Base-by-base conservation (phyloP, 1,139 yeast species). In the Citeromyces hawaiiensis region DNA sequence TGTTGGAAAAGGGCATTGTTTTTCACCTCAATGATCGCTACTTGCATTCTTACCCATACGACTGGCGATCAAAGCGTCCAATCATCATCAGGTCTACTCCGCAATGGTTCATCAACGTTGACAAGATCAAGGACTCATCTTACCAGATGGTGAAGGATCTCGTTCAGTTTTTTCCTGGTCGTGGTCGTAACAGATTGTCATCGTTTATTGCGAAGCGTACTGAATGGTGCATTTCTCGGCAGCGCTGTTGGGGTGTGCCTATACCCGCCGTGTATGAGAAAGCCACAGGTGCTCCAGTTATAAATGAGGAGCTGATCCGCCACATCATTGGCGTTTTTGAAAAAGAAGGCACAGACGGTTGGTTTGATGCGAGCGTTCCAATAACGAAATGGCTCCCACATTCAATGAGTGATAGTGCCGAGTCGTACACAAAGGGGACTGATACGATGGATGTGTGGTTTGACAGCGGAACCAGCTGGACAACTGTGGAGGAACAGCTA, bases 361-460 rank as follows among this genome's bases (percentile, higher is more conserved):
- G 97, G 98, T 91, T 88, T 59, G 66, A 56, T 9, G 70, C 70
- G 37, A 15, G 15, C 11, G 67, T 65, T 29, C 64, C 60, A 1
- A 65, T 80, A 43, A 52, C 64, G 13, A 68, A 76, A 43, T 91
- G 97, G 96, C 57, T 91, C 15, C 96, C 96, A 0, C 52, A 51
- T 6, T 39, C 48, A 2, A 45, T 57, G 32, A 45, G 52, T 16
- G 51, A 52, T 3, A 39, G 44, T 11, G 55, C 51, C 2, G 53
- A 64, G 11, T 48, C 60, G 2, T 80, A 66, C 46, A 48, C 54
- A 23, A 81, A 85, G 49, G 91, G 96, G 1, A 71, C 66, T 39
- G 98, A 93, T 50, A 91, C 98, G 0, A 83, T 91, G 88, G 99
- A 91, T 59, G 98, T 91, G 8, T 91, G 99, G 99, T 88, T 91